Base-by-base conservation (phyloP, 2,329 filamentous ascomycete species). In the Claviceps sp. region DNA sequence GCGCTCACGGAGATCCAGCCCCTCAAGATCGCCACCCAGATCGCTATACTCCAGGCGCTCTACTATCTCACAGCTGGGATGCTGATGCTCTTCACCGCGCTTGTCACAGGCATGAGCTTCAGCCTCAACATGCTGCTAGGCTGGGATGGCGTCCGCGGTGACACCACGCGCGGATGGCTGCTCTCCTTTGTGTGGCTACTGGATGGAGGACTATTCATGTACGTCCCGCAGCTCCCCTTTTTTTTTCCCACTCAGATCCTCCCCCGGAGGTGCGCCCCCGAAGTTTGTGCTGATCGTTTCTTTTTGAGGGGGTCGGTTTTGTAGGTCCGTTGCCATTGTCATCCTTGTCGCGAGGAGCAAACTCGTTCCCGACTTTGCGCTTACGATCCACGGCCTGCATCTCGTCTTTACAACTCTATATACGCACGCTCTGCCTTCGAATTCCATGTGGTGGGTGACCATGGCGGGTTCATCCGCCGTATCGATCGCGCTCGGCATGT, bases 291-390 rank as follows among this genome's bases (percentile, higher is more conserved):
- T 46, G 16, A 46, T 29, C 13, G 16, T 5, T 17, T 17, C 8
- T 29, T 34, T 11, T 3, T 9, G 29, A 3, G 26, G 26, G 26
- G 7, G 2, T 5, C 5, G 17, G 7, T 46, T 23, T 20, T 46
- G 44, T 42, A 97, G 91, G 64, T 81, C 88, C 43, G 80, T 94
- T 53, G 86, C 88, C 43, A 84, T 96, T 53, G 80, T 95, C 49
- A 70, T 91, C 50, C 74, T 97, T 53, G 81, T 98, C 58, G 83
- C 85, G 20, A 88, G 93, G 55, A 93, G 86, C 47, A 97, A 97
- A 67, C 85, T 97, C 54, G 86, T 97, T 49, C 88, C 88, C 58
- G 93, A 98, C 69, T 98, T 97, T 66, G 87, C 88, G 36, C 73
- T 96, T 23, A 95, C 91, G 2, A 78, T 96, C 17, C 88, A 95